phyloP scores from a whole-genome alignment of 441 rosid genomes.

The Gossypium trilobum region DNA sequence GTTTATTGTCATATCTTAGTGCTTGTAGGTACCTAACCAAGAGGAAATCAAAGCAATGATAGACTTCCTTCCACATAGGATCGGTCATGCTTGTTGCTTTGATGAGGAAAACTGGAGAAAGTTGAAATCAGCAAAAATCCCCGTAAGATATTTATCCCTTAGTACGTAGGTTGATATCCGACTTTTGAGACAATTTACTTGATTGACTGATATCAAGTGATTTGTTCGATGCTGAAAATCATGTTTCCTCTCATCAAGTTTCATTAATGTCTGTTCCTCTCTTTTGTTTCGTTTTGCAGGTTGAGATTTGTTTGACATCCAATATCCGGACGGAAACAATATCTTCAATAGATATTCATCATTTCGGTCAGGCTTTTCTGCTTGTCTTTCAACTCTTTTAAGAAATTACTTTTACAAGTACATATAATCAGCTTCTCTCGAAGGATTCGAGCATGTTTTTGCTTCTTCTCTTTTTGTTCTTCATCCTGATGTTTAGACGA shows the following conservation, averaged over 20 bases:
- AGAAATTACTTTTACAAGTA: neutral
- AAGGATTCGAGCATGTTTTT: neutral
- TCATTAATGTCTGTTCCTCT: neutral
- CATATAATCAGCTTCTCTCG: neutral
- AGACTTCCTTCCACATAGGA: slow-evolving; percentile 69
- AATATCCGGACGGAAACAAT: slow-evolving; percentile 70
- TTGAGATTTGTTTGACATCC: slow-evolving; percentile 90
- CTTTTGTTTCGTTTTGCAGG: slow-evolving; percentile 37
- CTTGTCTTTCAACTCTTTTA: slow-evolving; percentile 4
- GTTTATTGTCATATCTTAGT: slow-evolving; percentile 50
- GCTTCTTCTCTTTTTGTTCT: neutral
- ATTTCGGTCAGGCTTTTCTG: slow-evolving; percentile 51
- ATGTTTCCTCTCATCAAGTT: neutral
- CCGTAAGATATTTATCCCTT: slow-evolving; percentile 33
- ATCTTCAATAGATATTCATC: slow-evolving; percentile 75
- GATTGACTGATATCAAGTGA: neutral
- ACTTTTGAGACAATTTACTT: neutral
- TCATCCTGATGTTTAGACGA: neutral
- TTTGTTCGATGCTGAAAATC: neutral
- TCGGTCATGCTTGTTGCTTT: slow-evolving; percentile 84
- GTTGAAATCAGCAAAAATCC: slow-evolving; percentile 53
- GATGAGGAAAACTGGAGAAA: slow-evolving; percentile 50
- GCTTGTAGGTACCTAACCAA: slow-evolving; percentile 76
- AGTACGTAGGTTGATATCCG: neutral
- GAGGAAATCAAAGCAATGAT: slow-evolving; percentile 76